Evolutionary conservation across 129 eudicot genomes (phyloP), one percentile per base, ranked within the genome.

Genomic region (Flaveria robusta): DNA sequence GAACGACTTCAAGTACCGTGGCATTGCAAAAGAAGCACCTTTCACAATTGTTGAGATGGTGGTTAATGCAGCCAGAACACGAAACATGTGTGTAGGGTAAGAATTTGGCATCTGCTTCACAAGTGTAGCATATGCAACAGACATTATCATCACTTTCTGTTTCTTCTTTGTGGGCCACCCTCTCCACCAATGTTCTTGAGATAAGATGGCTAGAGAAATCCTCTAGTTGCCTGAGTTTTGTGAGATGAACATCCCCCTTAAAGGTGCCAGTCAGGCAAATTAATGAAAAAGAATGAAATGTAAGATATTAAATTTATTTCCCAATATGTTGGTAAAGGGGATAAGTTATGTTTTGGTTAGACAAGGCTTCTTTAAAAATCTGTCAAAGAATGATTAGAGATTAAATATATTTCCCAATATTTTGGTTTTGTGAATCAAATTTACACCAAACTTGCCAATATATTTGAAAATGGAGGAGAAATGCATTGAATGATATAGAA

Each of bases 11-110:
- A 12, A 69, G 70, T 0, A 94, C 97, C 0, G 84, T 80, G 20
- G 93, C 85, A 64, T 94, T 94, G 95, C 98, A 94, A 67, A 94
- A 94, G 93, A 94, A 94, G 86, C 98, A 94, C 82, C 97, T 91
- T 72, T 87, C 88, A 81, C 98, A 87, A 74, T 94, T 91, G 15
- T 91, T 89, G 54, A 94, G 93, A 83, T 94, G 98, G 51, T 97
- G 86, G 18, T 96, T 87, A 55, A 94, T 87, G 92, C 98, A 94
- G 46, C 97, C 95, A 19, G 75, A 91, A 85, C 98, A 94, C 18
- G 97, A 94, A 16, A 74, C 70, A 55, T 94, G 98, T 37, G 92
- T 81, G 66, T 97, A 91, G 2, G 97, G 97, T 59, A 88, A 71
- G 74, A 94, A 91, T 31, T 67, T 83, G 52, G 98, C 87, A 83